A percentile compares a stretch with the other conserved stretches of the same genome.
Conservation (phyloP, 495 filamentous ascomycete genomes). For the Copromyces sp. region DNA sequence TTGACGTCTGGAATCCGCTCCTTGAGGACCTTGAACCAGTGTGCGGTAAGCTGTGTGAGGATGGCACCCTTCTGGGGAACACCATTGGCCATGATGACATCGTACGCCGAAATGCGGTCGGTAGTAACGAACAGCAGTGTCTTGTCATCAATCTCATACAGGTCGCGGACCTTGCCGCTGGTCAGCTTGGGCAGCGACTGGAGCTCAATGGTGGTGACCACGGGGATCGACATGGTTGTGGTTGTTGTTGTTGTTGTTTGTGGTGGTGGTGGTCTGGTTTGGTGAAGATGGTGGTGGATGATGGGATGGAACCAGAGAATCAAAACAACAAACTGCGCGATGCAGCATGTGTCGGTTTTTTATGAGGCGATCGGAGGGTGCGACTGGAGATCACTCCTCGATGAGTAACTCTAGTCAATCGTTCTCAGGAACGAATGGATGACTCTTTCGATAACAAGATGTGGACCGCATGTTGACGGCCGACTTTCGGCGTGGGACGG, state of each 20-base stretch:
- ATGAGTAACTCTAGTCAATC: neutral
- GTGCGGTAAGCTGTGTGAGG: conserved; percentile 70
- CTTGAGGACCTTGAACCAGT: conserved; percentile 75
- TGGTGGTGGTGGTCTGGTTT: neutral
- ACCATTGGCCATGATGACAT: conserved; percentile 85
- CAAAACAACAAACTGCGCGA: neutral
- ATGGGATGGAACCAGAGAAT: neutral
- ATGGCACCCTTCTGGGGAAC: conserved; percentile 76
- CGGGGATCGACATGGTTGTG: conserved; percentile 4
- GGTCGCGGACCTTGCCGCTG: conserved; percentile 66
- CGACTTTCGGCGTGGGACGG: conserved; percentile 4
- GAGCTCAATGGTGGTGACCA: conserved; percentile 21
- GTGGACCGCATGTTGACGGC: conserved; percentile 1
- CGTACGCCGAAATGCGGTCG: conserved; percentile 90
- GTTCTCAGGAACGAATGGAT: neutral
- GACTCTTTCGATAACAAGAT: neutral
- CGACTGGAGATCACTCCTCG: neutral
- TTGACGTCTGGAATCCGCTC: conserved; percentile 54
- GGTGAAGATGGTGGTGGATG: neutral
- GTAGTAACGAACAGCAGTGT: conserved; percentile 75
- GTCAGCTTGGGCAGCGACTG: conserved; percentile 26
- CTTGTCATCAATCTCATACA: conserved; percentile 64
- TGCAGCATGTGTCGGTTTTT: neutral
- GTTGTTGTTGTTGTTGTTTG: neutral
- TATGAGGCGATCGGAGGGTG: neutral